Percentiles rank a stretch among this genome's conserved stretches.
phyloP scores from a whole-genome alignment of 306 rosid genomes.

The Astragalus glycyphyllos region DNA sequence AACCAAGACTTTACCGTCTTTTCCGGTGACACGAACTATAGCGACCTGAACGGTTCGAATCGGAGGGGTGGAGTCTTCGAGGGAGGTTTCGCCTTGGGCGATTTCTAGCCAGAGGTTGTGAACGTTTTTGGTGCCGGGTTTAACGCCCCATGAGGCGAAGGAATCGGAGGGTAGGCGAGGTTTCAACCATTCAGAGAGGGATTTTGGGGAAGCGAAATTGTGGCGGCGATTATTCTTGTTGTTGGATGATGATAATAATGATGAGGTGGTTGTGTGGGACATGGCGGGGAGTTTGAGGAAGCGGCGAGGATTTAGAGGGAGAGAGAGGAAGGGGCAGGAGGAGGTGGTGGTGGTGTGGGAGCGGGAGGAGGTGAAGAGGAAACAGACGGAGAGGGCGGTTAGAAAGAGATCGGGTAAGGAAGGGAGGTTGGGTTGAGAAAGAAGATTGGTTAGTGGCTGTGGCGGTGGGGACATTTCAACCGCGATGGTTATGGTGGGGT shows the following conservation, averaged over 20 bases:
- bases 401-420: slow-evolving; percentile 65
- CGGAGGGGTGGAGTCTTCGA: slow-evolving; percentile 81
- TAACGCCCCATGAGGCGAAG: slow-evolving; percentile 91
- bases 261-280: slow-evolving; percentile 49
- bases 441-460: slow-evolving; percentile 49
- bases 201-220: slow-evolving; percentile 70
- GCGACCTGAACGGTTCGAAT: slow-evolving; percentile 86
- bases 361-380: slow-evolving; percentile 67
- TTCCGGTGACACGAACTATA: slow-evolving; percentile 57
- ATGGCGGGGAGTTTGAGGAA: slow-evolving; percentile 67
- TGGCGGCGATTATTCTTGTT: slow-evolving; percentile 39
- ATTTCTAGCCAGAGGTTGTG: slow-evolving; percentile 98
- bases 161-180: slow-evolving; percentile 83
- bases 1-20: slow-evolving; percentile 50
- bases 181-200: slow-evolving; percentile 85
- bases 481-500: slow-evolving; percentile 5
- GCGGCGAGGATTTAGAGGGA: slow-evolving; percentile 64
- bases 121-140: slow-evolving; percentile 89
- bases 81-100: slow-evolving; percentile 80
- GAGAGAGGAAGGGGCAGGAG: slow-evolving; percentile 47
- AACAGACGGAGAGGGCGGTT: slow-evolving; percentile 66
- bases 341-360: slow-evolving; percentile 36
- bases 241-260: neutral
- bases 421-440: slow-evolving; percentile 45
- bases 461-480: slow-evolving; percentile 61